Evolutionary conservation across 345 rosid genomes (phyloP), one percentile per base, ranked within the genome.

Genomic region (Boechera retrofracta): DNA sequence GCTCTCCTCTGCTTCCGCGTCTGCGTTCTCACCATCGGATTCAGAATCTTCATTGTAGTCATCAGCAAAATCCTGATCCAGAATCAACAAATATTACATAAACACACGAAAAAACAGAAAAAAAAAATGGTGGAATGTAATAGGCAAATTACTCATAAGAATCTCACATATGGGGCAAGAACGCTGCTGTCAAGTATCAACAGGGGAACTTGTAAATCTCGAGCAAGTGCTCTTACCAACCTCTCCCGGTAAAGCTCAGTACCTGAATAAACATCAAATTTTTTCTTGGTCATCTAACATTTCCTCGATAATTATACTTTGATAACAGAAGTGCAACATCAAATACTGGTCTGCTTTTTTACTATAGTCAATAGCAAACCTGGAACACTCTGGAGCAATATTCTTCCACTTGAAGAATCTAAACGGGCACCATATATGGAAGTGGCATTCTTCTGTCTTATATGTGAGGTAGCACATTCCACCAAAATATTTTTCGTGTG

Each of bases 141-240:
- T 10, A 61, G 21, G 59, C 26, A 77, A 45, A 59, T 42, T 26
- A 64, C 53, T 61, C 60, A 60, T 69, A 69, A 48, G 47, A 86
- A 81, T 78, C 98, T 92, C 88, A 95, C 99, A 83, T 88, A 91
- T 80, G 98, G 94, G 69, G 97, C 94, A 79, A 95, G 97, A 53
- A 89, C 80, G 21, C 89, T 86, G 88, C 98, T 91, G 83, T 91
- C 97, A 39, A 95, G 97, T 72, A 95, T 85, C 85, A 95, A 76
- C 71, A 95, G 72, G 18, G 98, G 94, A 75, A 91, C 98, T 79
- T 86, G 85, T 69, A 89, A 80, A 82, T 92, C 96, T 59, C 67
- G 90, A 47, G 99, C 99, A 79, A 92, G 94, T 28, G 96, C 98
- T 83, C 86, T 84, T 47, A 95, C 98, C 79, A 91, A 59, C 84